phyloP scores from a whole-genome alignment of 2,329 filamentous ascomycete genomes.

The Phyllosticta citribraziliensis region DNA sequence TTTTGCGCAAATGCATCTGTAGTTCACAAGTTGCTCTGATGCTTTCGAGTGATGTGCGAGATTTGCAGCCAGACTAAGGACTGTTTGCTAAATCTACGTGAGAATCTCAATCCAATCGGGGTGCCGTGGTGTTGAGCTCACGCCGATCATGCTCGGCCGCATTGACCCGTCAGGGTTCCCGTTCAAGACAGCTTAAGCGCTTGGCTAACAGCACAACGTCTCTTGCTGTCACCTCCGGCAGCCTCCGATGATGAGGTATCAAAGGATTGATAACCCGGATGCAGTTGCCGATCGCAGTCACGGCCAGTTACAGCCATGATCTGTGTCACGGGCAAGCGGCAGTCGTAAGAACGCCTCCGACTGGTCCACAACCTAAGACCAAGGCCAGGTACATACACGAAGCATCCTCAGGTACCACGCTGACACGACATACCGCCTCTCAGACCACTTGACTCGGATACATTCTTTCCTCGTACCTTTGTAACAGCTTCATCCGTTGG shows the following conservation, averaged over 20 bases:
- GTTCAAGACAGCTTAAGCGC: background rate
- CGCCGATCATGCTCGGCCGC: no score
- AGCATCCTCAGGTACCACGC: background rate
- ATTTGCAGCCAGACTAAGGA: no score
- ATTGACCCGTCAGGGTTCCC: no score
- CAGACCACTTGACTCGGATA: slow-evolving; percentile 1
- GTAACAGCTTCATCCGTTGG: background rate
- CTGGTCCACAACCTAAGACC: background rate
- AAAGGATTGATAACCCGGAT: background rate
- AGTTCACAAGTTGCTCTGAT: background rate
- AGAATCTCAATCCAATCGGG: no score
- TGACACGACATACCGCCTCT: background rate
- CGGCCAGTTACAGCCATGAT: background rate
- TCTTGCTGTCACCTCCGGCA: background rate
- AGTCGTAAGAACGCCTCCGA: background rate
- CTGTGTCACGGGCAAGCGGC: slow-evolving; percentile 2
- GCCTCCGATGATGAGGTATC: background rate
- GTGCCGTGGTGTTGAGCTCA: no score
- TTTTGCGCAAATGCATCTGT: background rate
- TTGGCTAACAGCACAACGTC: background rate
- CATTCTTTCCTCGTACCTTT: background rate
- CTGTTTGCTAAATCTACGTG: no score
- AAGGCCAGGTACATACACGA: background rate
- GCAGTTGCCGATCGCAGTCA: background rate
- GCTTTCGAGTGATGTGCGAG: no score